A percentile compares a stretch with the other conserved stretches of the same genome.
phyloP scores from a whole-genome alignment of 1,139 yeast genomes.

The Geotrichum aggregatum region DNA sequence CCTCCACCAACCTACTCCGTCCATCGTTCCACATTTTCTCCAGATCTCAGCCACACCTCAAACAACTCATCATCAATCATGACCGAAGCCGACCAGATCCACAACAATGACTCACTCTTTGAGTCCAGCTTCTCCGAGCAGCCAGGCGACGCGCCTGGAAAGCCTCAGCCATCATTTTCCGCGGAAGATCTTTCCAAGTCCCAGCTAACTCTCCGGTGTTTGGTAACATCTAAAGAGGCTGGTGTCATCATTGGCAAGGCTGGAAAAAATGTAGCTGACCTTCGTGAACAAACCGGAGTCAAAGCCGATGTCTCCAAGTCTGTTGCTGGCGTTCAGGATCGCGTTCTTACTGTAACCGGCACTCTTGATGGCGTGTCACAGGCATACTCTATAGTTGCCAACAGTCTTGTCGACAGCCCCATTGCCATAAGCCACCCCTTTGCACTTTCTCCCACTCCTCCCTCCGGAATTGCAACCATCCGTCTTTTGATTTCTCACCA shows the following conservation, averaged over 20 bases:
- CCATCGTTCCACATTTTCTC: neutral
- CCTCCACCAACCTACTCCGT: neutral
- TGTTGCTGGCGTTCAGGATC: conserved; percentile 75
- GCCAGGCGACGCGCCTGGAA: conserved; percentile 7
- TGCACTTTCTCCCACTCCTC: conserved; percentile 43
- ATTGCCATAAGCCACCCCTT: conserved; percentile 50
- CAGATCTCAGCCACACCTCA: neutral
- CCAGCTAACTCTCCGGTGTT: conserved; percentile 47
- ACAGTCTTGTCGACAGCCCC: conserved; percentile 49
- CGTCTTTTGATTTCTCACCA: conserved; percentile 77
- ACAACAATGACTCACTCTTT: conserved; percentile 19
- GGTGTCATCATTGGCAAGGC: conserved; percentile 88
- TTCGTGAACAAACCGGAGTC: conserved; percentile 72
- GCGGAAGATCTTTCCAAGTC: conserved; percentile 19
- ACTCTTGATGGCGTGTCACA: conserved; percentile 67
- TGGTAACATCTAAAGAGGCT: conserved; percentile 83
- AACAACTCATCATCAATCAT: conserved; percentile 5
- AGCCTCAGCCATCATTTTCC: conserved; percentile 10
- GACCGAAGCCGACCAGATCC: conserved; percentile 13
- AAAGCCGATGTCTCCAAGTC: conserved; percentile 87
- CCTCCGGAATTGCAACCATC: conserved; percentile 53
- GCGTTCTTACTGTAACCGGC: conserved; percentile 80
- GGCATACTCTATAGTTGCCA: conserved; percentile 70
- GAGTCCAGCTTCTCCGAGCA: conserved; percentile 21
- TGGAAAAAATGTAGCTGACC: conserved; percentile 74